Evolutionary conservation across 2,329 filamentous ascomycete species (phyloP).

Genomic region (Apiospora sp.): DNA sequence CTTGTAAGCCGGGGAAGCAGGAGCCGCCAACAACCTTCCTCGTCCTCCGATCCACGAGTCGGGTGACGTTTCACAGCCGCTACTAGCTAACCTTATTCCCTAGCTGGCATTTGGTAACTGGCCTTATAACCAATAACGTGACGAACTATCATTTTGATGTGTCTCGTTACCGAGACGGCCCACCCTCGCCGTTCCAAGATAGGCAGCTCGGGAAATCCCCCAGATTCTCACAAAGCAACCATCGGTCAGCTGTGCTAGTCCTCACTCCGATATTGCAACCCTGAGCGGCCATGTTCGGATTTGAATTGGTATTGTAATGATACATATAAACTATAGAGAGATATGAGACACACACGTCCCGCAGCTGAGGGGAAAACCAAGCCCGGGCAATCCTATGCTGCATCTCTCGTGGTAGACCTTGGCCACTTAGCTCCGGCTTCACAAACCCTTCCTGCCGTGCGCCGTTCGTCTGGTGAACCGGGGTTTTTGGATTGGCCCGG

Average conservation of each 20-base stretch:
- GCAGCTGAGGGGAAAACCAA: background rate
- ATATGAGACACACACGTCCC: background rate
- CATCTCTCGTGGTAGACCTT: background rate
- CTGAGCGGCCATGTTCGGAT: background rate
- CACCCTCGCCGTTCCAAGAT: background rate
- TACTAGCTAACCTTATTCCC: constrained; percentile 4
- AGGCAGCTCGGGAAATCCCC: background rate
- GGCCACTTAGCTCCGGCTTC: background rate
- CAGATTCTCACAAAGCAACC: background rate
- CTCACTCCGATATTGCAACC: background rate
- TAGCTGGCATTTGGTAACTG: background rate
- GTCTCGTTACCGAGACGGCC: background rate
- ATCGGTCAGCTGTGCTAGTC: background rate
- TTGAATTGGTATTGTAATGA: background rate
- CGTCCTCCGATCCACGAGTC: background rate
- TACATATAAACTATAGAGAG: background rate
- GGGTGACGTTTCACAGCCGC: constrained; percentile 1
- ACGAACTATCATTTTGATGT: background rate
- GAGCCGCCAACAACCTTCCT: background rate
- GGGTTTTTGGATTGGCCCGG: background rate
- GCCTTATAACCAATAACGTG: background rate
- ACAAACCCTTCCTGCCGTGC: background rate
- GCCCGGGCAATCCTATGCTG: background rate
- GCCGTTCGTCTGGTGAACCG: background rate
- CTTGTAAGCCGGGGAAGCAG: constrained; percentile 11